Conservation (phyloP, 768 basidiomycete species). For the Suillus subaureus region DNA sequence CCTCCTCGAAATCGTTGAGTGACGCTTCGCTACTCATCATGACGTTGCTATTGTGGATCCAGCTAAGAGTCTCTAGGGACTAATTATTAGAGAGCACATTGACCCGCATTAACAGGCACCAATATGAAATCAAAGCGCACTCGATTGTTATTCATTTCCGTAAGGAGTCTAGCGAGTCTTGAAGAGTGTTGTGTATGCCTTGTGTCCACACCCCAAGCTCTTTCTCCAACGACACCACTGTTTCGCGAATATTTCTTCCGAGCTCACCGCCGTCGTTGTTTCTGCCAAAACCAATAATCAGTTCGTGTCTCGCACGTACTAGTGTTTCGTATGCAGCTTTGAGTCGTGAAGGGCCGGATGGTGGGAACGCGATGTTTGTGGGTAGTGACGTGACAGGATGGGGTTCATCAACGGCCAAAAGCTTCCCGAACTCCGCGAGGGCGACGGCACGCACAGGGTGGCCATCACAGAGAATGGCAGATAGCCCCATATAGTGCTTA, state of each 20-base stretch:
- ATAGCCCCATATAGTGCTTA: slow-evolving; percentile 55
- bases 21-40: neutral
- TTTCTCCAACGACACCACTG: slow-evolving; percentile 63
- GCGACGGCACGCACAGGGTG: slow-evolving; percentile 82
- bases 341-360: slow-evolving; percentile 65
- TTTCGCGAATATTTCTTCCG: slow-evolving; percentile 61
- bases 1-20: neutral
- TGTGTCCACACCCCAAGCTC: slow-evolving; percentile 73
- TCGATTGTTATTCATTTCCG: neutral
- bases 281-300: slow-evolving; percentile 72
- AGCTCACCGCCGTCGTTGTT: slow-evolving; percentile 72
- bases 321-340: slow-evolving; percentile 67
- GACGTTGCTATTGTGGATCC: neutral
- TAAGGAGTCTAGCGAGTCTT: slow-evolving; percentile 35
- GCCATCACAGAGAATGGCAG: slow-evolving; percentile 53
- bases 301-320: slow-evolving; percentile 58
- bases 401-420: slow-evolving; percentile 79
- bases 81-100: neutral
- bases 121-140: neutral
- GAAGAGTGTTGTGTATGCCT: slow-evolving; percentile 57
- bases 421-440: slow-evolving; percentile 78
- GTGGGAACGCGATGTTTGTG: slow-evolving; percentile 50
- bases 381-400: slow-evolving; percentile 35
- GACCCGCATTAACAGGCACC: neutral
- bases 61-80: neutral